Conservation (phyloP, 352 stramenopile genomes). For the Phytophthora agathidicida region DNA sequence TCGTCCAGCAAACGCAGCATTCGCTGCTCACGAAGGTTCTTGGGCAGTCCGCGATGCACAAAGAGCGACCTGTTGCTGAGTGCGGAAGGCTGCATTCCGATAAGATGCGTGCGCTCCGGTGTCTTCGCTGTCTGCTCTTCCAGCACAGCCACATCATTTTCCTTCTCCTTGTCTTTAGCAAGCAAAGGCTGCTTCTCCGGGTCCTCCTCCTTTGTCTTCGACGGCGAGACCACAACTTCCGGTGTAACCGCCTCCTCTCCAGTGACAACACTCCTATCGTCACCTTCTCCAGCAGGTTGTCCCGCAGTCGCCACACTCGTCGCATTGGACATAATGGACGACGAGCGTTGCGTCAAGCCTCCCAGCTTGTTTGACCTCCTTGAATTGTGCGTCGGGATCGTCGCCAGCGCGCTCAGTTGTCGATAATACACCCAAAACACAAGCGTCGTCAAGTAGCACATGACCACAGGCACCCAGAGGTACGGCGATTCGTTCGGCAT, state of each 20-base stretch:
- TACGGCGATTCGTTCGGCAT: conserved; percentile 80
- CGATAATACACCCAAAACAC: conserved; percentile 79
- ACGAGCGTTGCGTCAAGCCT: conserved; percentile 21
- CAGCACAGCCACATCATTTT: conserved; percentile 9
- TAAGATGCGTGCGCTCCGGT: conserved; percentile 56
- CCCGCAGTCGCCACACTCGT: conserved; percentile 26
- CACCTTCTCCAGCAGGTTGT: conserved; percentile 17
- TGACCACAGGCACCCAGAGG: conserved; percentile 77
- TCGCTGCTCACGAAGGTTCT: conserved; percentile 76
- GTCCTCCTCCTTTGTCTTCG: conserved; percentile 14
- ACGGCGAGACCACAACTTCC: conserved; percentile 10
- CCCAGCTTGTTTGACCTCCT: conserved; percentile 4
- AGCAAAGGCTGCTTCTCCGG: conserved; percentile 29
- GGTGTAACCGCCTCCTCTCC: conserved; percentile 10
- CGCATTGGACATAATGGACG: conserved; percentile 33
- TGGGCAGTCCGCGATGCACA: conserved; percentile 77
- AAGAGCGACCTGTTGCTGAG: conserved; percentile 81
- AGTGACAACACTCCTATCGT: conserved; percentile 6
- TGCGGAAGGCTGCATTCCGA: conserved; percentile 81
- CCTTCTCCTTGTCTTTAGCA: conserved; percentile 21
- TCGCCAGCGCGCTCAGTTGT: conserved; percentile 65
- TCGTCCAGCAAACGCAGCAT: conserved; percentile 80
- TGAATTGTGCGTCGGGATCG: conserved; percentile 48
- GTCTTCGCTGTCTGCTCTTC: conserved; percentile 19
- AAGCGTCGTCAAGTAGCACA: conserved; percentile 77